Conservation (phyloP, 2,329 filamentous ascomycete species). For the Microcyclosporella mali region DNA sequence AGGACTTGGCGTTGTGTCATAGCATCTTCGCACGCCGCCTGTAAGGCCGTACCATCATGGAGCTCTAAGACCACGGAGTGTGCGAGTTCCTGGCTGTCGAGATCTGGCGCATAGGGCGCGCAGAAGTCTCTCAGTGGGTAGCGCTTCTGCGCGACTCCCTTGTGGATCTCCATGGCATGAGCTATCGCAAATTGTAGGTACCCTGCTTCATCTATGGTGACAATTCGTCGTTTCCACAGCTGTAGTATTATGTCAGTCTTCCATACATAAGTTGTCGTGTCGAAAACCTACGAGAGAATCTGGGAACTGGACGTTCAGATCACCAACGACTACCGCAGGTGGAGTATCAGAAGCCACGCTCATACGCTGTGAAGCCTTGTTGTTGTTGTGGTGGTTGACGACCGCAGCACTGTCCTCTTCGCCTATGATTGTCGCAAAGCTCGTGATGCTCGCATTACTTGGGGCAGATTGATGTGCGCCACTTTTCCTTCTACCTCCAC, state of each 20-base stretch:
- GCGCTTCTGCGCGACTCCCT: conserved; percentile 39
- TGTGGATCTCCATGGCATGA: conserved; percentile 44
- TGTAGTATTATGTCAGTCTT: conserved; percentile 20
- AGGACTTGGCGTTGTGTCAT: conserved; percentile 49
- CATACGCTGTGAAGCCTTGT: conserved; percentile 2
- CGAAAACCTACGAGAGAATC: conserved; percentile 61
- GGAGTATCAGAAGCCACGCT: conserved; percentile 34
- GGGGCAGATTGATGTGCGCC: conserved; percentile 27
- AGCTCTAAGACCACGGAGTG: conserved; percentile 69
- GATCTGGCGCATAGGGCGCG: conserved; percentile 72
- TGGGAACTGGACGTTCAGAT: conserved; percentile 95
- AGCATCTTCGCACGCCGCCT: conserved; percentile 56
- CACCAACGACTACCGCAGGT: conserved; percentile 66
- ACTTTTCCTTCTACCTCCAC: conserved; percentile 44
- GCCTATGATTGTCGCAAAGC: not conserved
- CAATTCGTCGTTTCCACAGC: conserved; percentile 89
- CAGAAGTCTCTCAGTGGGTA: conserved; percentile 84
- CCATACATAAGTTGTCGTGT: not conserved
- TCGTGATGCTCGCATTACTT: conserved; percentile 9
- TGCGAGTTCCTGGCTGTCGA: conserved; percentile 86
- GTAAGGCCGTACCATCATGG: conserved; percentile 54
- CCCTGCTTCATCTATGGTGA: conserved; percentile 77
- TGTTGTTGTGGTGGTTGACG: not conserved
- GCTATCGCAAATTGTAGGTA: conserved; percentile 73
- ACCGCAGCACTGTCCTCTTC: no score